phyloP scores from a whole-genome alignment of 768 basidiomycete genomes.

The Coprinopsis marcescibilis region DNA sequence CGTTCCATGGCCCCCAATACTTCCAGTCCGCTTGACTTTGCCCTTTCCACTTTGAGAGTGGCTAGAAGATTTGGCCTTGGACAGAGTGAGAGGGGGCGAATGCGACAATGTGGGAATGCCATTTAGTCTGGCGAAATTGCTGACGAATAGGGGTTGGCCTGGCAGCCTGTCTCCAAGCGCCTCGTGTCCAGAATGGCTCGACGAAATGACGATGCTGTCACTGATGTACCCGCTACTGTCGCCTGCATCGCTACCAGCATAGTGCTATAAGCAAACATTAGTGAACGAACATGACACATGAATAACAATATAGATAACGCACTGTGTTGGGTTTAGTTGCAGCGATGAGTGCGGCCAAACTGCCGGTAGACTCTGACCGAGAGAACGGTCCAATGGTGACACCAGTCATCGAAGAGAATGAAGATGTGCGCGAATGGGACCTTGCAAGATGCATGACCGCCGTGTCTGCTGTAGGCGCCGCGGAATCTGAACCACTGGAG shows the following conservation, averaged over 20 bases:
- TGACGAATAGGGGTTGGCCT: slow-evolving; percentile 78
- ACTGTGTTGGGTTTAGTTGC: slow-evolving; percentile 11
- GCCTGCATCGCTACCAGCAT: slow-evolving; percentile 22
- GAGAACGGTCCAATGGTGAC: slow-evolving; percentile 27
- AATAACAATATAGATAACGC: background rate
- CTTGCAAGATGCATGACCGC: background rate
- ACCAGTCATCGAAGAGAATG: slow-evolving; percentile 17
- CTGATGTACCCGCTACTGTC: slow-evolving; percentile 24
- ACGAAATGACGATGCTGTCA: slow-evolving; percentile 10
- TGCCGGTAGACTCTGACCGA: slow-evolving; percentile 27
- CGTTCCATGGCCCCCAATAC: background rate
- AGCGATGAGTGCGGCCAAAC: slow-evolving; percentile 18
- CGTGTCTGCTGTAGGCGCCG: background rate
- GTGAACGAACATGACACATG: slow-evolving; percentile 13
- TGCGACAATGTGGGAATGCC: slow-evolving; percentile 52
- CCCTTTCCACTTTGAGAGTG: background rate
- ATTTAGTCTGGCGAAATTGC: slow-evolving; percentile 67
- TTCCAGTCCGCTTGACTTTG: background rate
- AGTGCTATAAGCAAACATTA: slow-evolving; percentile 14
- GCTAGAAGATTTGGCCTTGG: background rate
- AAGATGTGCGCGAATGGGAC: slow-evolving; percentile 5
- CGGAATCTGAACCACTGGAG: background rate
- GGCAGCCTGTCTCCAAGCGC: slow-evolving; percentile 58
- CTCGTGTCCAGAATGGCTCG: slow-evolving; percentile 29
- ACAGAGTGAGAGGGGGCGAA: background rate